Conservation (phyloP, 73 alveolate genomes). For the Paramecium sonneborni region DNA sequence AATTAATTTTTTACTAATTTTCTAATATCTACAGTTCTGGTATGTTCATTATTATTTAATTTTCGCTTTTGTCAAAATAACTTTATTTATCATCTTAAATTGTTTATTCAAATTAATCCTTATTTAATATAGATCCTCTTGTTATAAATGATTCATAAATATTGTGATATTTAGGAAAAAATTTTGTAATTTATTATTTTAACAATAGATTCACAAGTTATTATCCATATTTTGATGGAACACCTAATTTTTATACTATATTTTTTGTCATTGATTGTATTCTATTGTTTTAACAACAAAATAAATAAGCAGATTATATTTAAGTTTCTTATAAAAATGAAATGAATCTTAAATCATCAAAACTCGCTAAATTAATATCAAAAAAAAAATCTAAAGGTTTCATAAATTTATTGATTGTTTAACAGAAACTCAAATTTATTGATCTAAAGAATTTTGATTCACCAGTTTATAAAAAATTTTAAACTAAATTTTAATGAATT, state of each 20-base stretch:
- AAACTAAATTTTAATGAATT: background rate
- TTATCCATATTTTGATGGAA: background rate
- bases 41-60: background rate
- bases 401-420: background rate
- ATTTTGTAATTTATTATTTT: background rate
- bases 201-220: background rate
- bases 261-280: background rate
- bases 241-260: background rate
- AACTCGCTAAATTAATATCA: slow-evolving; percentile 10
- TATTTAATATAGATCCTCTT: background rate
- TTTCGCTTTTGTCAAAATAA: background rate
- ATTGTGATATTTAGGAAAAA: background rate
- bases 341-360: background rate
- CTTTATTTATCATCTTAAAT: background rate
- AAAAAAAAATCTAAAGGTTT: slow-evolving; percentile 18
- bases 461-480: background rate
- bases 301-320: background rate
- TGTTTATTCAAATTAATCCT: background rate
- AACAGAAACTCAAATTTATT: slow-evolving; percentile 7
- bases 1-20: background rate
- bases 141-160: background rate
- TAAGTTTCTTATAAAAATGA: background rate
- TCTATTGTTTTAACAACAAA: background rate
- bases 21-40: background rate
- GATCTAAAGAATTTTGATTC: slow-evolving; percentile 18